Percentiles rank a stretch among this genome's conserved stretches.
Conservation (phyloP, 108 stramenopile genomes). For the Discostella stelligeroides region DNA sequence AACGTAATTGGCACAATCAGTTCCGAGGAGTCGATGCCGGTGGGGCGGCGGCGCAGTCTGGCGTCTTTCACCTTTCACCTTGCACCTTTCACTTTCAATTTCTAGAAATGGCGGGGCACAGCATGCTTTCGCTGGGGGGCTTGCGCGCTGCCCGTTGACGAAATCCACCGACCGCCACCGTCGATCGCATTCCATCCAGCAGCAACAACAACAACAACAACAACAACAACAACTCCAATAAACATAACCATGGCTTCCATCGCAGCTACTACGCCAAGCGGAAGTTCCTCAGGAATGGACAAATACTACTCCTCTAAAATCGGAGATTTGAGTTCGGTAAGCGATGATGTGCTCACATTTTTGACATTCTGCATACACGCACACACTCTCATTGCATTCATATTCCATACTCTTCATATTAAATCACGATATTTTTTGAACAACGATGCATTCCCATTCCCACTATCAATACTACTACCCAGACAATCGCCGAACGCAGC, state of each 20-base stretch:
- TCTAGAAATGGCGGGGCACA: neutral
- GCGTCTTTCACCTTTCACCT: no score
- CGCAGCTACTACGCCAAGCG: conserved; percentile 21
- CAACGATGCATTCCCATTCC: neutral
- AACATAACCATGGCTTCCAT: conserved; percentile 26
- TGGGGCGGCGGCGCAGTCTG: no score
- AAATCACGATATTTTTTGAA: no score
- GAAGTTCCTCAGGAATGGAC: conserved; percentile 57
- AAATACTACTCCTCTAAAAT: conserved; percentile 80
- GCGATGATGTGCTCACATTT: conserved; percentile 5
- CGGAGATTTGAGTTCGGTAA: conserved; percentile 70
- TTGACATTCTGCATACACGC: neutral
- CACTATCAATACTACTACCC: neutral
- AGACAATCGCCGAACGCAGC: conserved; percentile 76
- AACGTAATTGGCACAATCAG: conserved; percentile 1
- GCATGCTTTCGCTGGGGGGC: neutral
- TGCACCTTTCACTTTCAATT: no score
- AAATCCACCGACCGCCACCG: neutral
- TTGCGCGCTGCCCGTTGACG: neutral
- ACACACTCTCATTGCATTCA: no score
- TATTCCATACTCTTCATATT: neutral
- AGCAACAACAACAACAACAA: neutral
- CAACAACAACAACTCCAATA: neutral
- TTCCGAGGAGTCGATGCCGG: neutral
- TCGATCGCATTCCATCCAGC: neutral